Base-by-base conservation (phyloP, 2,329 filamentous ascomycete genomes). In the Microsporum canis region DNA sequence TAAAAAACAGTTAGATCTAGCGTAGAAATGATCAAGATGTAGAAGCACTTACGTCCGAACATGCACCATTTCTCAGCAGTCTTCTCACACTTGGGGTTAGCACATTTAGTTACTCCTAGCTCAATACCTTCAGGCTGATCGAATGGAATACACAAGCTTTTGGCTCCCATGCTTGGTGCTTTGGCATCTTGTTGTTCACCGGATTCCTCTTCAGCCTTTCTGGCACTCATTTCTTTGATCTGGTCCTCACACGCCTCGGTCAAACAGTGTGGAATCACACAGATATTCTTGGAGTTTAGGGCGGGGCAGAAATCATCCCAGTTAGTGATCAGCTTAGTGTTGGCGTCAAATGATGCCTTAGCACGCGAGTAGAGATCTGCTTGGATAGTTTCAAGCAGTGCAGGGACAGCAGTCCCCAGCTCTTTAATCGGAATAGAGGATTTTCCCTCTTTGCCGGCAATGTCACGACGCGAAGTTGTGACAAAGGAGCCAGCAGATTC, bases 271-370 rank as follows among this genome's bases (percentile, higher is more conserved):
- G 92, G 92, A 66, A 97, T 95, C 63, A 97, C 79, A 49, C 95
- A 86, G 49, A 97, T 86, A 71, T 97, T 96, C 83, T 95, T 95
- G 72, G 83, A 80, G 75, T 99, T 94, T 45, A 99, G 84, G 0
- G 89, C 85, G 5, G 94, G 92, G 53, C 94, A 84, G 61, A 99
- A 95, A 59, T 96, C 87, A 43, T 89, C 86, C 94, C 94, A 99
- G 67, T 91, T 84, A 57, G 84, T 89, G 67, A 97, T 80, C 65
- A 88, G 78, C 68, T 94, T 82, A 64, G 91, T 86, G 78, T 97
- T 92, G 63, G 86, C 81, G 57, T 84, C 81, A 82, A 89, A 99
- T 5, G 87, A 79, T 63, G 82, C 80, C 66, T 95, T 86, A 12
- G 95, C 94, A 73, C 88, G 84, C 60, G 77, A 77, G 75, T 83